A percentile compares a stretch with the other conserved stretches of the same genome.
Conservation (phyloP, 1,284 basidiomycete genomes). For the Prillingera fragicola region DNA sequence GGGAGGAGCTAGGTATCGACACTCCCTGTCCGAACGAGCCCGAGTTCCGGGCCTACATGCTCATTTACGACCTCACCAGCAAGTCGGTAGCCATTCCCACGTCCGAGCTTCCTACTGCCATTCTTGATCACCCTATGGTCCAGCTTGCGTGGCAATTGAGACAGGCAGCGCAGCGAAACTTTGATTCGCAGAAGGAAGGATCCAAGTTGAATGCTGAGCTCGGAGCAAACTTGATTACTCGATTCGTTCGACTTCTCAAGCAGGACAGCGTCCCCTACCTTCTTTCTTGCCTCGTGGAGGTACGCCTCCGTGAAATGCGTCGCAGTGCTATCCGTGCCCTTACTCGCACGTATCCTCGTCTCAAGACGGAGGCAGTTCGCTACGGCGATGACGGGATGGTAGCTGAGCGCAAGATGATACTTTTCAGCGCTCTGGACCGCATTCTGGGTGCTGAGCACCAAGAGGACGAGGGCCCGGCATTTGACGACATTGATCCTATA, state of each 20-base stretch:
- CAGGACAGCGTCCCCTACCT: conserved; percentile 49
- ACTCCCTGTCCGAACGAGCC: conserved; percentile 71
- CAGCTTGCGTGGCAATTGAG: conserved; percentile 76
- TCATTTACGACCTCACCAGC: conserved; percentile 85
- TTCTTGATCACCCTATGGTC: conserved; percentile 69
- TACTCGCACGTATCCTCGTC: conserved; percentile 48
- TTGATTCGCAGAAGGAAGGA: conserved; percentile 53
- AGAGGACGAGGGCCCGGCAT: conserved; percentile 40
- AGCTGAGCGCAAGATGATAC: conserved; percentile 35
- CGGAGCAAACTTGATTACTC: conserved; percentile 57
- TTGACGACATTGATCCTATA: conserved; percentile 38
- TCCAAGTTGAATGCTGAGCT: conserved; percentile 52
- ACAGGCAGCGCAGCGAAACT: conserved; percentile 70
- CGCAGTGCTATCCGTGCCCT: conserved; percentile 52
- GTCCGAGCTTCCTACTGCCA: conserved; percentile 66
- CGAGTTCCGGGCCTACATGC: conserved; percentile 93
- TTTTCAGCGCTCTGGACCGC: conserved; percentile 35
- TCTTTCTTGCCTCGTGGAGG: conserved; percentile 53
- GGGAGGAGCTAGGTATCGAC: conserved; percentile 55
- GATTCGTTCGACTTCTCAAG: conserved; percentile 52
- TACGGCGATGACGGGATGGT: conserved; percentile 32
- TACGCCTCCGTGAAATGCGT: conserved; percentile 52
- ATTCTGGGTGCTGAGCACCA: conserved; percentile 51
- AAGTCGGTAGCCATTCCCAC: conserved; percentile 63
- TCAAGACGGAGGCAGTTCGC: conserved; percentile 41